Evolutionary conservation across 495 filamentous ascomycete species (phyloP).

Genomic region (Aspergillus avenaceus): DNA sequence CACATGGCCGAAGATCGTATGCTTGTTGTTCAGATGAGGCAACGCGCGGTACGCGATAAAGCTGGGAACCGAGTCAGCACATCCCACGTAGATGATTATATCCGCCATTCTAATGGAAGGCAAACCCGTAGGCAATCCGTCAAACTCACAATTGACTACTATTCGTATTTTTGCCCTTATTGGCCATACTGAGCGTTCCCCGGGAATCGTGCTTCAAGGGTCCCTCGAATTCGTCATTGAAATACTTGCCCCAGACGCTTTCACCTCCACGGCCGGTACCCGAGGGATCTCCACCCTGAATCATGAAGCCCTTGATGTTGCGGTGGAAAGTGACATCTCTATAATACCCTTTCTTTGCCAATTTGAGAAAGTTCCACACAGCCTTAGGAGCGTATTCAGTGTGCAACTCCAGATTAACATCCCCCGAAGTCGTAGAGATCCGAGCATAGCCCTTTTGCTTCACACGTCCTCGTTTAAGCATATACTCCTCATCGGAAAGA

Average conservation of each 20-base stretch:
- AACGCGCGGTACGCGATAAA: constrained; percentile 85
- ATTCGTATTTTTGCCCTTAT: constrained; percentile 97
- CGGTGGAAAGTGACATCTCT: constrained; percentile 78
- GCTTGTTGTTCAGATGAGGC: constrained; percentile 85
- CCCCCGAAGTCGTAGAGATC: constrained; percentile 76
- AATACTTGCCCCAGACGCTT: constrained; percentile 86
- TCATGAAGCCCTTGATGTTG: constrained; percentile 95
- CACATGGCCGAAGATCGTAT: constrained; percentile 90
- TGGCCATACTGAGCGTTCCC: constrained; percentile 89
- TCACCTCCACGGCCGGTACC: constrained; percentile 79
- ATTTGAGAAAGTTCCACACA: constrained; percentile 93
- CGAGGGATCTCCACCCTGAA: constrained; percentile 76
- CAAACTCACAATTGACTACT: constrained; percentile 73
- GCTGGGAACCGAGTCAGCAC: constrained; percentile 17
- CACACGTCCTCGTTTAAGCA: constrained; percentile 83
- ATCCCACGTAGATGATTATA: neutral
- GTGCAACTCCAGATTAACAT: constrained; percentile 84
- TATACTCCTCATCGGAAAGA: constrained; percentile 89
- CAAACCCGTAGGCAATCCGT: neutral
- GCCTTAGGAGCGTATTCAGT: constrained; percentile 86
- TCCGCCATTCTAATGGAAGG: neutral
- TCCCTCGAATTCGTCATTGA: constrained; percentile 88
- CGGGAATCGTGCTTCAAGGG: constrained; percentile 74
- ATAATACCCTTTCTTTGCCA: constrained; percentile 90
- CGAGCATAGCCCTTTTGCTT: constrained; percentile 88